phyloP scores from a whole-genome alignment of 768 basidiomycete genomes.

The Filobasidium floriforme region DNA sequence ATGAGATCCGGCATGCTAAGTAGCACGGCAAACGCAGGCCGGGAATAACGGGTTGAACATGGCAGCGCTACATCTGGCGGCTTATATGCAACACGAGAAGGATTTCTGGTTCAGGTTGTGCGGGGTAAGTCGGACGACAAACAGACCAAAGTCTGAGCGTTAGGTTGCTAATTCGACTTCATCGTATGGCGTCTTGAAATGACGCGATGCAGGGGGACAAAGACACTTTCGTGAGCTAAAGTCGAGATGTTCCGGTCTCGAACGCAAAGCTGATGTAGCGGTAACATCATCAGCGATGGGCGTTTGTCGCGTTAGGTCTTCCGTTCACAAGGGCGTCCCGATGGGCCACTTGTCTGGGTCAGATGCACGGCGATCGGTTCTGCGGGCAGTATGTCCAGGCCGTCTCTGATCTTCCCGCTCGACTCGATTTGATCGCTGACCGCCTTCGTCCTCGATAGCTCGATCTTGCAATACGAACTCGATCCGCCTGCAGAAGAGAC shows the following conservation, averaged over 20 bases:
- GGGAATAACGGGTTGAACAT: conserved; percentile 47
- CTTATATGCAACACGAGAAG: conserved; percentile 44
- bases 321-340: conserved; percentile 41
- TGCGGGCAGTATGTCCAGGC: conserved; percentile 44
- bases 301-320: conserved; percentile 44
- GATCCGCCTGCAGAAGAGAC: conserved; percentile 24
- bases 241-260: not conserved
- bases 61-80: conserved; percentile 46
- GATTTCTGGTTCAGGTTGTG: conserved; percentile 48
- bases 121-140: conserved; percentile 24
- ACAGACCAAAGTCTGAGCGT: not conserved
- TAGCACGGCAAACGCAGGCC: conserved; percentile 6
- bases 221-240: conserved; percentile 41
- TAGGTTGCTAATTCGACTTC: not conserved
- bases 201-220: conserved; percentile 37
- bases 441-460: conserved; percentile 23
- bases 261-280: not conserved
- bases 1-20: not conserved
- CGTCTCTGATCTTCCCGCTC: not conserved
- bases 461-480: conserved; percentile 44
- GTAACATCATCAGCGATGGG: conserved; percentile 34
- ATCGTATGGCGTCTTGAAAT: not conserved
- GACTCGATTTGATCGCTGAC: not conserved
- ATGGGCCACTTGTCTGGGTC: conserved; percentile 43
- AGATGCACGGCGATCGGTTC: conserved; percentile 35